phyloP scores from a whole-genome alignment of 2,329 filamentous ascomycete species.

The Sporothrix brasiliensis region DNA sequence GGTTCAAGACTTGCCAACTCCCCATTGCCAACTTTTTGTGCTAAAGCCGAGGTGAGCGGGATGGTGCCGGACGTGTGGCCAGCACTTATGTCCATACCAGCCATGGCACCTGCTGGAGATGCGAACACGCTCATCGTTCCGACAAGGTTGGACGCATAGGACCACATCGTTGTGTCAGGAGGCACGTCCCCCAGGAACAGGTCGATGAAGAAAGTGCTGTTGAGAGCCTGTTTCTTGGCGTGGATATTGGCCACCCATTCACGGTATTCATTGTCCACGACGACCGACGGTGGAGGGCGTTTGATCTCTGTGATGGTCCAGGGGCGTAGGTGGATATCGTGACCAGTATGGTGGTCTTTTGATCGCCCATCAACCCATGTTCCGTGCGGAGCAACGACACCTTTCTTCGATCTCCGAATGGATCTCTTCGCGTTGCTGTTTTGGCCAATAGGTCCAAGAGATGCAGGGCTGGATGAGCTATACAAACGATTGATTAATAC shows the following conservation, averaged over 20 bases:
- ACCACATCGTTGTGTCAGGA: constrained; percentile 53
- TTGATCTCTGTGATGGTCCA: neutral
- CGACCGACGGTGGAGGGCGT: constrained; percentile 37
- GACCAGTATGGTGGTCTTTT: neutral
- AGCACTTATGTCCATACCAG: constrained; percentile 39
- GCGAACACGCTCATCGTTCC: constrained; percentile 64
- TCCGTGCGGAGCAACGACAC: neutral
- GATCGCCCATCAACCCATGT: neutral
- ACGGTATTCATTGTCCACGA: constrained; percentile 51
- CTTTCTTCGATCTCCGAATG: neutral
- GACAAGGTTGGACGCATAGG: constrained; percentile 57
- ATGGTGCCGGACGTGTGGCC: constrained; percentile 53
- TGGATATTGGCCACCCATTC: constrained; percentile 72
- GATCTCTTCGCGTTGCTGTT: neutral
- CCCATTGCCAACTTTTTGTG: constrained; percentile 47
- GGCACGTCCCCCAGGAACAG: constrained; percentile 66
- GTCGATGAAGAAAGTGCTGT: constrained; percentile 65
- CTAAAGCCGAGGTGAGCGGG: constrained; percentile 55
- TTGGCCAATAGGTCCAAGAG: constrained; percentile 37
- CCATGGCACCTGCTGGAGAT: constrained; percentile 37
- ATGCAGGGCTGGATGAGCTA: constrained; percentile 51
- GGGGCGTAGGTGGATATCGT: neutral
- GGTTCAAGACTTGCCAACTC: constrained; percentile 46
- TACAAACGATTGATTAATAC: constrained; percentile 64
- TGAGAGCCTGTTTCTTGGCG: constrained; percentile 62